Base-by-base conservation (phyloP, 331 rosid species). In the Quercus tomentella region DNA sequence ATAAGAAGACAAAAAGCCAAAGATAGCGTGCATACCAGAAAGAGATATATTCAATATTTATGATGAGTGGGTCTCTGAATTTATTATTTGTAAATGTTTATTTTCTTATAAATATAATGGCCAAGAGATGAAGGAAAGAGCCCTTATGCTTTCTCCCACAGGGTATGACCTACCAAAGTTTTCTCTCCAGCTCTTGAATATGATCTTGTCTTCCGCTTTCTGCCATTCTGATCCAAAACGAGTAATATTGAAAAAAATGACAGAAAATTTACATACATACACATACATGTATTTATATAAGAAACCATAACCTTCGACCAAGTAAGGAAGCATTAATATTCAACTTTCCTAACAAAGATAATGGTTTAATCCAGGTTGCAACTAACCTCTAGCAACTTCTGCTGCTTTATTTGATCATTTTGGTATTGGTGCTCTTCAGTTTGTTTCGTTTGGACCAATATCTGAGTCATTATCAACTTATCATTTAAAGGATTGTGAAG, bases 161-260 rank as follows among this genome's bases (percentile, higher is more conserved):
- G 74, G 25, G 56, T 54, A 70, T 56, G 72, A 76, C 79, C 61
- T 88, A 89, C 91, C 85, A 17, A 28, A 17, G 74, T 66, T 66
- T 30, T 66, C 78, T 77, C 82, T 73, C 58, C 75, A 16, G 75
- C 56, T 81, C 57, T 77, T 73, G 55, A 16, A 70, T 31, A 70
- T 31, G 56, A 62, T 51, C 79, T 45, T 65, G 57, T 35, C 80
- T 72, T 80, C 82, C 84, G 82, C 85, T 76, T 86, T 81, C 71
- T 63, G 41, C 58, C 65, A 52, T 72, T 77, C 92, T 88, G 76
- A 68, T 61, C 31, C 72, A 75, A 30, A 72, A 68, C 51, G 31
- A 43, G 70, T 60, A 17, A 57, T 20, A 5, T 69, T 51, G 26
- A 28, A 56, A 77, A 25, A 56, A n/a, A 72, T 31, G 73, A 76